Conservation (phyloP, 2,329 filamentous ascomycete species). For the Cadophora luteo-olivacea region DNA sequence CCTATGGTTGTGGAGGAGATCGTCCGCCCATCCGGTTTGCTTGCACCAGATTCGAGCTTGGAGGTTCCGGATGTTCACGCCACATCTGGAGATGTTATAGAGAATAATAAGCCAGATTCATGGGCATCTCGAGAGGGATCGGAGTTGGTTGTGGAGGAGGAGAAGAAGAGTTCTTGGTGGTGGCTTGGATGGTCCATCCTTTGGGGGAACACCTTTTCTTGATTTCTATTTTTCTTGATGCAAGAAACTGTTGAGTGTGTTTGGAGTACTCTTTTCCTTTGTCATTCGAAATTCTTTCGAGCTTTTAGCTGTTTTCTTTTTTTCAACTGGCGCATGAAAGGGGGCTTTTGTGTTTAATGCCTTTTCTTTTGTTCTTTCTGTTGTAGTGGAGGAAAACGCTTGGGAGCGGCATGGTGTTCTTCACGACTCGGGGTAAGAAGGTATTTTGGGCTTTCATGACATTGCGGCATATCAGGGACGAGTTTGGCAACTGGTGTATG, state of each 20-base stretch:
- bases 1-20: neutral
- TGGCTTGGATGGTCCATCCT: neutral
- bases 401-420: neutral
- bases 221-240: too few species aligned
- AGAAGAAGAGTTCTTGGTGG: neutral
- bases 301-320: too few species aligned
- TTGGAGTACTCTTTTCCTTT: neutral
- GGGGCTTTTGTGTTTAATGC: neutral
- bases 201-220: neutral
- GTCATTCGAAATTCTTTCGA: neutral
- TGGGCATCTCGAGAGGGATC: neutral
- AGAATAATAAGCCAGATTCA: neutral
- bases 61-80: neutral
- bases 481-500: neutral
- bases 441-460: neutral
- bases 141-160: neutral
- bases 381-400: too few species aligned
- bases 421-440: neutral
- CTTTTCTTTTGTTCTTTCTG: neutral
- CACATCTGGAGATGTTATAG: neutral
- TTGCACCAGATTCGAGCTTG: neutral
- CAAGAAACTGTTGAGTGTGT: too few species aligned
- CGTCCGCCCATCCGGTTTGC: neutral
- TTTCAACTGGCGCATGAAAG: neutral
- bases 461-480: neutral